phyloP scores from a whole-genome alignment of 2,329 filamentous ascomycete genomes.

The Cladosporium sp. region DNA sequence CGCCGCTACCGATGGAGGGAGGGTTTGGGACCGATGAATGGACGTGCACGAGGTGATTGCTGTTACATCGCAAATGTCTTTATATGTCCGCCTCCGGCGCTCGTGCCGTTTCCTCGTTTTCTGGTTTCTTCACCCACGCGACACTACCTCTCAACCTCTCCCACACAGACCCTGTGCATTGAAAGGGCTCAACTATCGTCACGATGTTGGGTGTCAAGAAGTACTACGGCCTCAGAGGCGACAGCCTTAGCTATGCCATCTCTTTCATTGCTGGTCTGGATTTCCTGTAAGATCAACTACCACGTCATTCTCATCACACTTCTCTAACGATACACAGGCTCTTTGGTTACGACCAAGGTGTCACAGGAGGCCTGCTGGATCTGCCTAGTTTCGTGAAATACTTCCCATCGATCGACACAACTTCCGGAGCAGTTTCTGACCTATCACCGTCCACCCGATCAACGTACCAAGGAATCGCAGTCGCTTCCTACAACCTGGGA shows the following conservation, averaged over 20 bases:
- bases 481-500: constrained; percentile 30
- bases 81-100: constrained; percentile 9
- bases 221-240: constrained; percentile 40
- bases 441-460: constrained; percentile 4
- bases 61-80: background rate
- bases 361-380: constrained; percentile 42
- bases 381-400: constrained; percentile 37
- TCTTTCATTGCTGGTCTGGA: constrained; percentile 42
- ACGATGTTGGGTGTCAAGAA: constrained; percentile 17
- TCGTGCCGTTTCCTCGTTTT: background rate
- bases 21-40: background rate
- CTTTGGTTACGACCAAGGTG: constrained; percentile 33
- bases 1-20: constrained; percentile 3
- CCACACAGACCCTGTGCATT: background rate
- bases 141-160: background rate
- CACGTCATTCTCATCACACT: background rate
- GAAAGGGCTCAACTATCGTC: background rate
- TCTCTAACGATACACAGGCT: background rate
- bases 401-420: constrained; percentile 38
- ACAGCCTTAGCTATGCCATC: constrained; percentile 39
- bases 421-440: constrained; percentile 5
- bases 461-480: constrained; percentile 14
- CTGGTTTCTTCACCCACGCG: background rate
- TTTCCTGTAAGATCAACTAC: constrained; percentile 20
- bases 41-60: constrained; percentile 2